phyloP scores from a whole-genome alignment of 768 basidiomycete genomes.

The Rhodotorula graminis region DNA sequence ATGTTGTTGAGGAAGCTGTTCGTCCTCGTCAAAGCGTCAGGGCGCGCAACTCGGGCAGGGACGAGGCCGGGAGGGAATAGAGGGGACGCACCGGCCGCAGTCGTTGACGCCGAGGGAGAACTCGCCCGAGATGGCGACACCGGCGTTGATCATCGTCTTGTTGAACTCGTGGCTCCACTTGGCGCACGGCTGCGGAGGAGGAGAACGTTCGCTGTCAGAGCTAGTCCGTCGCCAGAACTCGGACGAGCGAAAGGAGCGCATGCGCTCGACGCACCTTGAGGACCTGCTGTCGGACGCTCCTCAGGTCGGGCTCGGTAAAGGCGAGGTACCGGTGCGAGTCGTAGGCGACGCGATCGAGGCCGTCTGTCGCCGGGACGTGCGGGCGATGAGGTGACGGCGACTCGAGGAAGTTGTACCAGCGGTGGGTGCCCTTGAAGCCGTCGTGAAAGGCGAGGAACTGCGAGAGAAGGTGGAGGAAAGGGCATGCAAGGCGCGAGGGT shows the following conservation, averaged over 20 bases:
- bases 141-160: constrained; percentile 62
- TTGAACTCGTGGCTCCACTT: constrained; percentile 70
- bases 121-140: constrained; percentile 62
- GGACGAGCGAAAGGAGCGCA: constrained; percentile 51
- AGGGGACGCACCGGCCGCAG: constrained; percentile 54
- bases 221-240: background rate
- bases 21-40: background rate
- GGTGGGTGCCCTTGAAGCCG: constrained; percentile 63
- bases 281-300: constrained; percentile 10
- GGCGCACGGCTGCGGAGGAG: constrained; percentile 59
- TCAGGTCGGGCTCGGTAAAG: constrained; percentile 38
- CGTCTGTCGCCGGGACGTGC: constrained; percentile 36
- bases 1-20: constrained; percentile 48
- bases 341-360: constrained; percentile 73
- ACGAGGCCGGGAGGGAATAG: no score
- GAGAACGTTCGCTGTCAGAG: no score
- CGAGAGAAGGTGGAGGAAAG: no score
- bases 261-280: constrained; percentile 43
- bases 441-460: constrained; percentile 77
- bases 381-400: background rate
- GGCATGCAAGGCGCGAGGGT: no score
- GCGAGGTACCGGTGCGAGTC: constrained; percentile 60
- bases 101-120: constrained; percentile 72
- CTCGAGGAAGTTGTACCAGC: constrained; percentile 69
- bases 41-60: no score